A percentile compares a stretch with the other conserved stretches of the same genome.
Conservation (phyloP, 495 filamentous ascomycete species). For the Talaromyces stipitatus region DNA sequence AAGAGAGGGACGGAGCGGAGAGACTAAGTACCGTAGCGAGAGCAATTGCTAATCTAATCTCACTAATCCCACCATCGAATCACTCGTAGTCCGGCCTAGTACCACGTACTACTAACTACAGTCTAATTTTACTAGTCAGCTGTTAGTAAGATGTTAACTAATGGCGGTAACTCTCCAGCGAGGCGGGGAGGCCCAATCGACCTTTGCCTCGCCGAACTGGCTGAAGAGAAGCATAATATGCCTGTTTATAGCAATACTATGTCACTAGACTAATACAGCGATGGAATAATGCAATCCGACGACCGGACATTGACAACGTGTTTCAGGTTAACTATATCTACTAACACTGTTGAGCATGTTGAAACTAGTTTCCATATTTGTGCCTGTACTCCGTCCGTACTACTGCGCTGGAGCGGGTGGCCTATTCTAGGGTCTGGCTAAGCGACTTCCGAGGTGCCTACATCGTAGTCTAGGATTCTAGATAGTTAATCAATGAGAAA, state of each 20-base stretch:
- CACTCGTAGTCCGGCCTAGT: no score
- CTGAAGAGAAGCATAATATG: neutral
- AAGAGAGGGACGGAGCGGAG: conserved; percentile 16
- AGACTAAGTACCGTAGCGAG: neutral
- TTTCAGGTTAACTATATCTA: neutral
- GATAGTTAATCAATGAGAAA: neutral
- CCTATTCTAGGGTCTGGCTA: no score
- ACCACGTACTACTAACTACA: neutral
- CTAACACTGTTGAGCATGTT: neutral
- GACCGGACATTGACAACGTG: neutral
- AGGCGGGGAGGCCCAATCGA: conserved; percentile 9
- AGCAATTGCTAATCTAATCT: neutral
- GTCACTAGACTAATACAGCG: neutral
- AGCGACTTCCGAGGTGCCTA: neutral
- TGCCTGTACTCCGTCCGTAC: neutral
- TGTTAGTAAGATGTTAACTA: neutral
- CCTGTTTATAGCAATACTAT: neutral
- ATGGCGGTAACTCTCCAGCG: neutral
- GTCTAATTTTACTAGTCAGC: conserved; percentile 1
- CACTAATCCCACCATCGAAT: neutral
- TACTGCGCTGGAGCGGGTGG: no score
- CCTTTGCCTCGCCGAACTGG: neutral
- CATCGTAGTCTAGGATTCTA: neutral
- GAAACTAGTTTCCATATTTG: neutral
- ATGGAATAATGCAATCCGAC: neutral